Evolutionary conservation across 192 early-diverging fungal genomes (phyloP).

Genomic region (Entrophospora sp.): DNA sequence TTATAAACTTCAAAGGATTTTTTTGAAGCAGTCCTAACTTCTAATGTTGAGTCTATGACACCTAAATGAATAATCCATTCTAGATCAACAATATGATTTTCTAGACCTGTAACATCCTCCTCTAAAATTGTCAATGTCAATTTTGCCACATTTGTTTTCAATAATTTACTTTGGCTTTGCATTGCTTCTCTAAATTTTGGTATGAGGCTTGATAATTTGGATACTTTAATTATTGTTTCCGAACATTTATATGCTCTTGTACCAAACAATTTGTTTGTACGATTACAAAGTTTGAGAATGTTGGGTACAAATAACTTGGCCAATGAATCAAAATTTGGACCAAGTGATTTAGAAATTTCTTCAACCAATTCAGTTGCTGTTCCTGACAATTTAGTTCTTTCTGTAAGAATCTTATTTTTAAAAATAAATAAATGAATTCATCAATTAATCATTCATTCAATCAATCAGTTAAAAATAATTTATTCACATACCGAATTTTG

Average conservation of each 20-base stretch:
- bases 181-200: conserved; percentile 47
- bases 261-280: conserved; percentile 68
- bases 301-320: conserved; percentile 54
- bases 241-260: conserved; percentile 49
- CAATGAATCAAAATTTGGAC: conserved; percentile 49
- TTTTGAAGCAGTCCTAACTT: conserved; percentile 36
- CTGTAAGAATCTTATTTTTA: conserved; percentile 49
- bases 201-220: conserved; percentile 43
- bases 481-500: conserved; percentile 42
- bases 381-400: conserved; percentile 65
- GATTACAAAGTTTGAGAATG: conserved; percentile 54
- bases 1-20: conserved; percentile 38
- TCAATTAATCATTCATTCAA: not conserved
- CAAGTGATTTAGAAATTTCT: conserved; percentile 47
- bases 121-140: conserved; percentile 45
- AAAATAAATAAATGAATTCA: not conserved
- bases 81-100: conserved; percentile 24
- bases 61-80: conserved; percentile 38
- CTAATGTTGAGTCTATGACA: conserved; percentile 38
- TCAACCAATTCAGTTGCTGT: no score
- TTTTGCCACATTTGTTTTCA: conserved; percentile 50
- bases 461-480: not conserved
- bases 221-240: conserved; percentile 48
- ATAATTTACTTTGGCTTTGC: conserved; percentile 52
- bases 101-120: conserved; percentile 19